phyloP scores from a whole-genome alignment of 148 eudicot genomes.

The Silene conica region DNA sequence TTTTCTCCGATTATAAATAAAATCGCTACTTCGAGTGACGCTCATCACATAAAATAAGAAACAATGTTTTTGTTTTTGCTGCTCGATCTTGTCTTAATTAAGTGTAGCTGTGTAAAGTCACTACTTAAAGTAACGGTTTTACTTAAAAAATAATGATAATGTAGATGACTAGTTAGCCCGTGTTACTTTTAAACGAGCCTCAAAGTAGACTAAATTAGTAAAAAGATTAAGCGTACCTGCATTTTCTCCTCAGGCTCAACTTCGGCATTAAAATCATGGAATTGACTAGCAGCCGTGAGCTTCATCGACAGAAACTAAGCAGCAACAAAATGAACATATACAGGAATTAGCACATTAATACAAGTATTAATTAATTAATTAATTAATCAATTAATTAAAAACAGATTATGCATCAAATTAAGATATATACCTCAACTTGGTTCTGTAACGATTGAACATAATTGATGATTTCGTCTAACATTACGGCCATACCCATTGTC shows the following conservation, averaged over 20 bases:
- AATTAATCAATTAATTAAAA: too few relatives aligned
- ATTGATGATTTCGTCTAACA: conserved; percentile 88
- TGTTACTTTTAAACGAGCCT: too few relatives aligned
- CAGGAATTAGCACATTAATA: not conserved
- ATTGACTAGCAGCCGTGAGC: conserved; percentile 69
- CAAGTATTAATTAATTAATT: not conserved
- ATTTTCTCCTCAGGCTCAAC: conserved; percentile 33
- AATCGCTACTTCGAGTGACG: too few relatives aligned
- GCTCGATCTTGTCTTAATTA: too few relatives aligned
- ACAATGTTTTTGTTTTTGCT: too few relatives aligned
- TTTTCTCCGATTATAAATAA: too few relatives aligned
- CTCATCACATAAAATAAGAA: too few relatives aligned
- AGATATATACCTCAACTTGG: conserved; percentile 70
- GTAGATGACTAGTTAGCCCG: too few relatives aligned
- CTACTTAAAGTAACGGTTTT: too few relatives aligned
- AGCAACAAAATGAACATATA: not conserved
- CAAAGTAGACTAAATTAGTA: too few relatives aligned
- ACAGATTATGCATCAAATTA: not conserved
- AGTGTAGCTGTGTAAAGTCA: too few relatives aligned
- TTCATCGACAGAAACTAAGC: conserved; percentile 73
- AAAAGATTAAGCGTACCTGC: conserved; percentile 30
- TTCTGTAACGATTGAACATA: conserved; percentile 87
- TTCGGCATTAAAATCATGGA: conserved; percentile 48
- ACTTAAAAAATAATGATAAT: too few relatives aligned
- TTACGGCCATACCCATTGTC: conserved; percentile 88